Base-by-base conservation (phyloP, 768 basidiomycete genomes). In the Pleurotus citrinopileatus region DNA sequence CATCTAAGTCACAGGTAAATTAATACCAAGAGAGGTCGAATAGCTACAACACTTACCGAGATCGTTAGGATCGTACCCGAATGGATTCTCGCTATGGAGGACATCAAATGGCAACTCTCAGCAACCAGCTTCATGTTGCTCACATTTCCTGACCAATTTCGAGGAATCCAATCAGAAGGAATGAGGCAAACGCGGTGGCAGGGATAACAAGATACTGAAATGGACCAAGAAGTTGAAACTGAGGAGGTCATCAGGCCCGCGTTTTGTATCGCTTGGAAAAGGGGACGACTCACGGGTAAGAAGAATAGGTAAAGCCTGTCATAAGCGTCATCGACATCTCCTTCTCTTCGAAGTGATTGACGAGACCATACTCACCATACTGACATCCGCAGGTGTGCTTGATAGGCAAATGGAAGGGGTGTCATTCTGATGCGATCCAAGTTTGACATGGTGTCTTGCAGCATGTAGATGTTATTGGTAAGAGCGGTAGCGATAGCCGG, bases 101-200 rank as follows among this genome's bases (percentile, higher is more conserved):
- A n/a, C n/a, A n/a, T 19, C 5, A 28, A 47, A 15, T 53, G 28
- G 25, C 17, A n/a, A 9, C 22, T 38, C n/a, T 37, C 28, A 22
- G 23, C 32, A 32, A 34, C 15, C 8, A 6, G 1, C 17, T 19
- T 17, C 10, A 44, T 44, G 42, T 9, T 20, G 60, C 72, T 10
- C 52, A 79, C 83, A 84, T 85, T 61, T 85, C 83, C 61, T 84
- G 82, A 19, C 84, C 82, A 52, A 85, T 85, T 61, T 86, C 83
- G 23, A 87, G 73, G 76, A 87, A 85, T 29, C 84, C 84, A 28
- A 84, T 71, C 32, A 84, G 74, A 38, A 86, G 62, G 77, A 84
- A 85, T 0, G 83, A 75, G 7, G 83, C 77, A 58, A 85, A 85
- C 1, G 81, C 80, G 2, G 83, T 83, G 13, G 72, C 82, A 9